Base-by-base conservation (phyloP, 2,329 filamentous ascomycete species). In the Byssochlamys sp. region DNA sequence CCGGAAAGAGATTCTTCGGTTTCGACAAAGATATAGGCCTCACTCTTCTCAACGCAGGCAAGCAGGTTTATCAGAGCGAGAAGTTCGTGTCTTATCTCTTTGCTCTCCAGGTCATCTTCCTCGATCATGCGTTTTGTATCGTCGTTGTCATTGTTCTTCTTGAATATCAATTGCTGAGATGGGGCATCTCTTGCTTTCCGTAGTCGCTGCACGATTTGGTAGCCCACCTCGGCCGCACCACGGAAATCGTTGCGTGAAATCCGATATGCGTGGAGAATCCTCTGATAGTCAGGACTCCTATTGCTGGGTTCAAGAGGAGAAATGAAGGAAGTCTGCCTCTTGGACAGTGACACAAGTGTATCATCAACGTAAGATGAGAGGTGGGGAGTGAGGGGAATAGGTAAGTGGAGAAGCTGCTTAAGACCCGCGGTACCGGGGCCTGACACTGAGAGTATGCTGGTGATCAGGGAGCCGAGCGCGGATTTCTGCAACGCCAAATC, bases 1-100 rank as follows among this genome's bases (percentile, higher is more conserved):
- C 57, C 55, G 24, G 59, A 58, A 12, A 55, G 49, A 58, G 24
- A 61, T 56, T 65, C 63, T 33, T 71, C 67, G 48, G 80, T 78
- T 19, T 81, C 80, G 24, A 85, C 74, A n/a, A 77, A 66, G 25
- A 85, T 70, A 83, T 95, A 99, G 1, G 87, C 87, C 67, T 96
- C 88, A 61, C 89, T 84, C 58, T 85, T 79, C 53, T 89, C 85
- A 48, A 96, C 90, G 62, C 90, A 96, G 63, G 88, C 90, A 60
- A 99, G 79, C 0, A 90, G 87, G 70, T 99, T 99, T 76, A 99
- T 95, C 51, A 99, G 82, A 60, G 91, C 81, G n/a, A 97, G 77
- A 66, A 95, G 94, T 67, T 90, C 87, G 64, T 88, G 84, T 52
- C 75, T 67, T 52, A 85, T 68, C 39, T 78, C 79, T 58, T 81